Evolutionary conservation across 352 stramenopile species (phyloP), one percentile per base, ranked within the genome.

Genomic region (Phytophthora kernoviae): DNA sequence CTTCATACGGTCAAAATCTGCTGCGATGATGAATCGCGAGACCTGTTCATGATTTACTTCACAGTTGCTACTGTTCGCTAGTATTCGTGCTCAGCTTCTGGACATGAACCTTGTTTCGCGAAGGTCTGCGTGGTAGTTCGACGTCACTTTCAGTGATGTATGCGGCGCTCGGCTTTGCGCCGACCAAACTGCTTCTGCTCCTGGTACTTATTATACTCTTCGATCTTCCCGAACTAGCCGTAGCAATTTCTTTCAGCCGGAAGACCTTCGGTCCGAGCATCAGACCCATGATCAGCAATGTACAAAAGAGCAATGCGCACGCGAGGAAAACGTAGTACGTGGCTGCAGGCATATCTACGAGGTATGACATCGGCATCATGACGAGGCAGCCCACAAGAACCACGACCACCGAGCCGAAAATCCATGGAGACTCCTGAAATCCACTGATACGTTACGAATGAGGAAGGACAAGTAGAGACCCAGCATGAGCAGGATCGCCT

Each of bases 361-460:
- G 24, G 34, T 87, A 88, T 12, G 66, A 58, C 39, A 88, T 60
- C 7, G 75, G 75, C 17, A 85, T 40, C 22, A 86, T 58, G n/a
- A 87, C 41, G 17, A 87, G 40, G 24, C 66, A 69, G 6, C 61
- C 75, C 2, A 84, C 60, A 1, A 91, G 55, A 22, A 92, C 79
- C 5, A 89, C 58, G 0, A 80, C 4, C 0, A 70, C 65, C 0
- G 81, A 84, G 0, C 53, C 67, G 39, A 88, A 81, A 27, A 84
- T 89, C 81, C 81, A 88, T 37, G 80, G 66, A 5, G 79, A 76
- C 22, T 91, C 81, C 41, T 91, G 81, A 90, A 89, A 46, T 89
- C 79, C 0, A 68, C 53, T 15, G 77, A 87, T 14, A 85, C 77
- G 17, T 87, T 74, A n/a, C 73, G 79, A 55, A 87, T 89, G 4